Evolutionary conservation across 805 yeast genomes (phyloP).

Genomic region (Danielozyma ontarioensis): DNA sequence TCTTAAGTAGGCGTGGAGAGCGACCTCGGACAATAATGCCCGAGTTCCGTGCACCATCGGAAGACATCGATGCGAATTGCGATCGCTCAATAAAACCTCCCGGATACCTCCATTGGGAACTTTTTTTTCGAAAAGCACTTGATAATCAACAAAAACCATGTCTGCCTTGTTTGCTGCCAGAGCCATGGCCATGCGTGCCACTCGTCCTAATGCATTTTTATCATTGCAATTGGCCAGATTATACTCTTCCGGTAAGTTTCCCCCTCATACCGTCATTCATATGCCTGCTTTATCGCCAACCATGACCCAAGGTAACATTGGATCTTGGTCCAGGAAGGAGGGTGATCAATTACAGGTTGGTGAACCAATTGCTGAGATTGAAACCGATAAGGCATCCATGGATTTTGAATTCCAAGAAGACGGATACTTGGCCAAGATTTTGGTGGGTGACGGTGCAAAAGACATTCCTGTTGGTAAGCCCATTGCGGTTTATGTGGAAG

Average conservation of each 20-base stretch:
- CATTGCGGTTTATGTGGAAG: constrained; percentile 94
- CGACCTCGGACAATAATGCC: constrained; percentile 17
- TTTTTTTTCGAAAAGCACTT: no score
- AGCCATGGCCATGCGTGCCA: constrained; percentile 21
- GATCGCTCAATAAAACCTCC: no score
- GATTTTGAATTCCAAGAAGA: constrained; percentile 98
- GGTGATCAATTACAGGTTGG: constrained; percentile 91
- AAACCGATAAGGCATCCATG: constrained; percentile 97
- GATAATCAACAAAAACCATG: constrained; percentile 18
- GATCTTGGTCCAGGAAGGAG: constrained; percentile 81
- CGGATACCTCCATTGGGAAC: no score
- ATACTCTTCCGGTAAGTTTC: constrained; percentile 50
- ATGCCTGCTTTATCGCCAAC: constrained; percentile 99
- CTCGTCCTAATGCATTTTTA: constrained; percentile 10
- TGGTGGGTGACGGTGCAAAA: constrained; percentile 78
- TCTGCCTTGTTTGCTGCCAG: constrained; percentile 35
- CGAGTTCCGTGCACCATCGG: constrained; percentile 18
- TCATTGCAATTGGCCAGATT: constrained; percentile 32
- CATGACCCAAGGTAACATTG: constrained; percentile 93
- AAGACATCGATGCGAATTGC: constrained; percentile 23
- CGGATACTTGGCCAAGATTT: constrained; percentile 83
- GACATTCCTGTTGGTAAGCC: constrained; percentile 94
- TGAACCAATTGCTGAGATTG: constrained; percentile 93
- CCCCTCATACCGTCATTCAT: constrained; percentile 80
- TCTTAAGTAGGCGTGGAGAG: no score